A percentile compares a stretch with the other conserved stretches of the same genome.
Conservation (phyloP, 1,139 yeast genomes). For the Pichia sp. region DNA sequence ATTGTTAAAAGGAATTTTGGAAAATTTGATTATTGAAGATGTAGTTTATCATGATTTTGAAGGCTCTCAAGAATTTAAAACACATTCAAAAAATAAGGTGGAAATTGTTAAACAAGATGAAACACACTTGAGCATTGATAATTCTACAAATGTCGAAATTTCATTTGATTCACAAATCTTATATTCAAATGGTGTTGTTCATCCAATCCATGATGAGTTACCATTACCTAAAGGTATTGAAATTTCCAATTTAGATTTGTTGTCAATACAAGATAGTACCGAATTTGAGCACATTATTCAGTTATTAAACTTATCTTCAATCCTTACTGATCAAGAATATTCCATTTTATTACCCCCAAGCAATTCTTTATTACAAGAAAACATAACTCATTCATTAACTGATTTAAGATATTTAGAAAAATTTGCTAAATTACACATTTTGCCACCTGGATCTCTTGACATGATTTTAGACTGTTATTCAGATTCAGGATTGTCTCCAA, state of each 20-base stretch:
- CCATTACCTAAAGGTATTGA: conserved; percentile 52
- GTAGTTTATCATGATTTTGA: conserved; percentile 62
- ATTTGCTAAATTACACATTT: conserved; percentile 61
- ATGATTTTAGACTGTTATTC: conserved; percentile 40
- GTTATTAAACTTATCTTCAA: conserved; percentile 29
- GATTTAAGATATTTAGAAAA: conserved; percentile 41
- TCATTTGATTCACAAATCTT: conserved; percentile 53
- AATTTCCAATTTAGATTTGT: conserved; percentile 52
- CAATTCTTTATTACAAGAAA: conserved; percentile 47
- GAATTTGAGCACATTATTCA: conserved; percentile 47
- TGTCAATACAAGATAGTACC: conserved; percentile 42
- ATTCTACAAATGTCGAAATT: conserved; percentile 24
- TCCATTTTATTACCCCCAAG: conserved; percentile 75
- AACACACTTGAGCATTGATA: conserved; percentile 17
- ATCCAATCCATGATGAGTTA: conserved; percentile 49
- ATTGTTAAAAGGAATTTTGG: conserved; percentile 46
- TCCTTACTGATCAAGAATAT: conserved; percentile 36
- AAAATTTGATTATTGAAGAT: conserved; percentile 55
- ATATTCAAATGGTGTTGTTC: conserved; percentile 82
- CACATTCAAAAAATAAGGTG: conserved; percentile 37
- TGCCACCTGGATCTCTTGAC: conserved; percentile 47
- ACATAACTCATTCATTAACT: conserved; percentile 41
- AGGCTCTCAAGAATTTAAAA: conserved; percentile 29
- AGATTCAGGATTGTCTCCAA: conserved; percentile 4
- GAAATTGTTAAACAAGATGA: conserved; percentile 6